Evolutionary conservation across 768 basidiomycete species (phyloP), one percentile per base, ranked within the genome.

Genomic region (Phylloporus rhodoxanthus): DNA sequence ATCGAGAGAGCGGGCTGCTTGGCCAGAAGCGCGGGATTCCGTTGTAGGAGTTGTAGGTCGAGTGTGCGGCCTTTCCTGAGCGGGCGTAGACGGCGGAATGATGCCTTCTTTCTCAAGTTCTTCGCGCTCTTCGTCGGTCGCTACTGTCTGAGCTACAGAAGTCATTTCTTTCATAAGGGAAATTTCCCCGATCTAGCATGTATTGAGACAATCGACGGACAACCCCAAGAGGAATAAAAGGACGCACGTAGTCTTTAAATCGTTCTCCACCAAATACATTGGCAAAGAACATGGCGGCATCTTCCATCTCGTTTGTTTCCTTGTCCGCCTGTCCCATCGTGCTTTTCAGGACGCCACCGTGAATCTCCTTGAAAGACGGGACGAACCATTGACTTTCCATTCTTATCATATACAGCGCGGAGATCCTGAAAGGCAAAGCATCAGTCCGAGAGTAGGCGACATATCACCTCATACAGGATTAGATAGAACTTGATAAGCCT

Each of bases 221-320:
- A 28, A 36, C 11, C 30, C 39, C 38, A 3, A 36, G 20, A 41
- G 45, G 14, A 45, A 41, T 5, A 45, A 42, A 21, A 43, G 50
- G 13, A 75, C 91, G 67, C 67, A 94, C 91, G 62, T 91, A 92
- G 65, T 93, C 91, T 50, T 74, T 70, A 66, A 96, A 96, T 21
- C 87, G 79, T 61, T 95, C 94, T 20, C 96, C 95, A 45, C 93
- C 93, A 64, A 99, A 99, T 14, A 98, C 89, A 61, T 88, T 86
- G 17, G 90, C 87, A 63, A 99, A 99, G 75, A 99, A 89, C 50
- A 88, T 87, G 32, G 89, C 85, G 3, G 96, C 92, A 61, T 99
- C 94, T 40, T 91, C 87, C 79, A 94, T 87, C 34, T 76, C 82
- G 14, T 75, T 79, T n/a, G 87, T 84, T 59, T 90, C 87, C 61